Conservation (phyloP, 495 filamentous ascomycete genomes). For the Trichocladium uniseriatum region DNA sequence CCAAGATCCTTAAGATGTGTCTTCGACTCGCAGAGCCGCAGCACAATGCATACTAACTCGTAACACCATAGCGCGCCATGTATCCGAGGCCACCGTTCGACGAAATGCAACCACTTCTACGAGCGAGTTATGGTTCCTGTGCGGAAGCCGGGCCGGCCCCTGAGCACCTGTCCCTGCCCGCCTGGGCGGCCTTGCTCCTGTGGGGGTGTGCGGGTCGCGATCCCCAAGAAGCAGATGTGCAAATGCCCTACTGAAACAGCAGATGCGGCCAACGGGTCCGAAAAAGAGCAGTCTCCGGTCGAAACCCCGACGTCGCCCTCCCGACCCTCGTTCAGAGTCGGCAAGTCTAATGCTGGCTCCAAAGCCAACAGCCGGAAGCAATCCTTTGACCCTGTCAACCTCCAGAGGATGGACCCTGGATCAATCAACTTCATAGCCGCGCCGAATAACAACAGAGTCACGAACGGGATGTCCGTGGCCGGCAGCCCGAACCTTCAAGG, state of each 20-base stretch:
- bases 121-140: constrained; percentile 68
- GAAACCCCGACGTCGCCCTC: constrained; percentile 30
- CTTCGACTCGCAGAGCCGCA: too few species aligned
- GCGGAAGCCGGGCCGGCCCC: constrained; percentile 68
- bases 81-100: constrained; percentile 77
- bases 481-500: constrained; percentile 1
- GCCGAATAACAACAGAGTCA: constrained; percentile 10
- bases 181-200: constrained; percentile 45
- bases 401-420: constrained; percentile 39
- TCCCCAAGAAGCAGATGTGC: constrained; percentile 43
- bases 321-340: constrained; percentile 33
- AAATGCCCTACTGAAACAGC: constrained; percentile 26
- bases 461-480: constrained; percentile 11
- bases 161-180: constrained; percentile 68
- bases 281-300: constrained; percentile 14
- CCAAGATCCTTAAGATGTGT: too few species aligned
- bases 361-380: constrained; percentile 33
- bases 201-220: constrained; percentile 42
- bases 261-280: not conserved
- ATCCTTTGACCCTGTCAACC: constrained; percentile 32
- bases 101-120: constrained; percentile 69
- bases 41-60: constrained; percentile 14
- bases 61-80: constrained; percentile 57
- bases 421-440: constrained; percentile 30
- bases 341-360: constrained; percentile 24